Evolutionary conservation across 1,284 basidiomycete genomes (phyloP), one percentile per base, ranked within the genome.

Genomic region (Porogramme epimiltina): DNA sequence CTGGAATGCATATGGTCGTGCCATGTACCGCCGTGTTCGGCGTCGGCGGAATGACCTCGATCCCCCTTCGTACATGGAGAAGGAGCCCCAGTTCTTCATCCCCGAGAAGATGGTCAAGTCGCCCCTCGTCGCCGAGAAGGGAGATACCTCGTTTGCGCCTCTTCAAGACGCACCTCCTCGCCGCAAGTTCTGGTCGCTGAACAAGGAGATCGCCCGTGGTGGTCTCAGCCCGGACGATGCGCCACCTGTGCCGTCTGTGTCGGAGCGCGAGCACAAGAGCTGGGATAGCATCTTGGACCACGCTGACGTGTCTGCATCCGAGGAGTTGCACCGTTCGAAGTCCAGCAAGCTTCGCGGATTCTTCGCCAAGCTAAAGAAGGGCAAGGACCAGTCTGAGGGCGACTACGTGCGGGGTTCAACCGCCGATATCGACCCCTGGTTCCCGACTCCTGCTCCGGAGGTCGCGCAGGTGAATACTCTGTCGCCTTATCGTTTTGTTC

Each of bases 1-100:
- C 54, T 91, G 85, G 85, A 75, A 88, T 62, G 77, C 86, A 9
- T 84, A 81, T 63, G 81, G 77, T 31, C 74, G 72, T 39, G 66
- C 68, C 13, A 70, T 70, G 68, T 46, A 81, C 25, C 83, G 61
- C 70, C 69, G 42, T 72, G 76, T 23, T 55, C 72, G 71, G 61
- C 76, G 75, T 54, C 73, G 73, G 57, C 76, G 70, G 63, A 85
- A 79, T 72, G 69, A 74, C 61, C 72, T 66, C 48, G 76, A 84
- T 58, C 80, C 85, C 63, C 73, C 77, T 42, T 67, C 68, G 20
- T 66, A 80, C 39, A 70, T 77, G 36, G 74, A 67, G 13, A 65
- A 37, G 34, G 34, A 37, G 34, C 9, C 34, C 5, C 5, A 13
- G 34, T 6, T 37, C 5, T 37, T 37, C 34, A 9, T 9, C n/a